Percentiles rank a stretch among this genome's conserved stretches.
phyloP scores from a whole-genome alignment of 139 green algal species.

The Haematococcus sp. region DNA sequence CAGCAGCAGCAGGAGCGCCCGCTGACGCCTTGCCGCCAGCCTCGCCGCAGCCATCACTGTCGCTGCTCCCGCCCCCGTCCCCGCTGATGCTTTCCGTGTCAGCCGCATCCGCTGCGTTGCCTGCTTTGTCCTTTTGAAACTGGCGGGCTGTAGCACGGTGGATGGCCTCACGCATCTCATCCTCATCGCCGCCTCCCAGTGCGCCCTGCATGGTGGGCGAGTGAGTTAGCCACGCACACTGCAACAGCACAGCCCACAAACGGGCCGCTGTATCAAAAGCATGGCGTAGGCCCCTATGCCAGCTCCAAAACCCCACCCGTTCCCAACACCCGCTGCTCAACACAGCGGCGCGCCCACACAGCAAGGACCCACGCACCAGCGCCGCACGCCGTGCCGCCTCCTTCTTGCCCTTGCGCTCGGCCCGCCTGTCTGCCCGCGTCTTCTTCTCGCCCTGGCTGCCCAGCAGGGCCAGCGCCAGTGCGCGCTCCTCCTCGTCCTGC shows the following conservation, averaged over 20 bases:
- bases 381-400: conserved; percentile 30
- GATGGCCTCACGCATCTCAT: conserved; percentile 43
- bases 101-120: background rate
- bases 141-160: conserved; percentile 51
- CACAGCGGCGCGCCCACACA: too few species aligned
- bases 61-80: background rate
- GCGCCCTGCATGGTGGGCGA: conserved; percentile 3
- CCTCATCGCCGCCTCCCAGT: background rate
- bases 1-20: background rate
- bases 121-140: conserved; percentile 17
- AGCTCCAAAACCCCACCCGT: too few species aligned
- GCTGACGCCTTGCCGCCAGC: background rate
- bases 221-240: too few species aligned
- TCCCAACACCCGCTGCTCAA: too few species aligned
- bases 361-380: too few species aligned
- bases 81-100: background rate
- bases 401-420: conserved; percentile 63
- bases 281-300: too few species aligned
- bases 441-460: conserved; percentile 64
- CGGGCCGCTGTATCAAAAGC: too few species aligned
- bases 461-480: conserved; percentile 58
- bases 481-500: conserved; percentile 90
- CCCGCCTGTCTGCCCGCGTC: conserved; percentile 45
- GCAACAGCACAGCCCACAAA: too few species aligned
- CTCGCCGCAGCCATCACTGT: background rate